Evolutionary conservation across 495 filamentous ascomycete species (phyloP), one percentile per base, ranked within the genome.

Genomic region (Penicillium cataractarum): DNA sequence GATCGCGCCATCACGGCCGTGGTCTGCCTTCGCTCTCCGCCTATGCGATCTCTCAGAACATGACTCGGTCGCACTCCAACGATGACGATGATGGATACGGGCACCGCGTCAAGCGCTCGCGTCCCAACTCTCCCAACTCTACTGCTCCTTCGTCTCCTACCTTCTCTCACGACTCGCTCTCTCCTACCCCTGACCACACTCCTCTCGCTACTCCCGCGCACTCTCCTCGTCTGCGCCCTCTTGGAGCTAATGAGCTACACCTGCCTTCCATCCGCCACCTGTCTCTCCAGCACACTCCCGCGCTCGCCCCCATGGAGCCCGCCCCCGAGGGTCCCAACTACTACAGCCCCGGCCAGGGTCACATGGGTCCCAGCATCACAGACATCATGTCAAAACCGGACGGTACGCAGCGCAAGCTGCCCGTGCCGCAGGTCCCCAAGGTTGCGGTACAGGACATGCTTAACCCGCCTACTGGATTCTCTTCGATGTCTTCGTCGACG

Each of bases 71-170:
- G 62, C 92, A 95, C 75, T 96, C 93, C 13, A 87, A 94, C 66
- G 94, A 97, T 56, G 90, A 92, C 0, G 90, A 94, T 42, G 83
- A 89, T 64, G 84, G 86, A 26, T 92, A 81, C 48, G 74, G 89
- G 42, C 86, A 91, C 39, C 86, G 88, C 58, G 86, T 88, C 32
- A 97, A 97, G 81, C 87, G 90, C 49, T 97, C 93, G 57, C 82
- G 95, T 58, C 95, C 95, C 39, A 92, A 91, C 73, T 97, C 96
- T 5, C 96, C 95, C 17, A 89, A 92, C 74, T 97, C 92, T 42
- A 98, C 95, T 4, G 94, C 93, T 22, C 95, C 95, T 29, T 96
- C 94, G 29, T 98, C 95, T 2, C 95, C 95, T n/a, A 97, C 92
- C 33, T 98, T 97, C 79, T 97, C 95, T 6, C 91, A 97, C 76